Base-by-base conservation (phyloP, 371 early-diverging fungal genomes). In the Fennellomyces sp. region DNA sequence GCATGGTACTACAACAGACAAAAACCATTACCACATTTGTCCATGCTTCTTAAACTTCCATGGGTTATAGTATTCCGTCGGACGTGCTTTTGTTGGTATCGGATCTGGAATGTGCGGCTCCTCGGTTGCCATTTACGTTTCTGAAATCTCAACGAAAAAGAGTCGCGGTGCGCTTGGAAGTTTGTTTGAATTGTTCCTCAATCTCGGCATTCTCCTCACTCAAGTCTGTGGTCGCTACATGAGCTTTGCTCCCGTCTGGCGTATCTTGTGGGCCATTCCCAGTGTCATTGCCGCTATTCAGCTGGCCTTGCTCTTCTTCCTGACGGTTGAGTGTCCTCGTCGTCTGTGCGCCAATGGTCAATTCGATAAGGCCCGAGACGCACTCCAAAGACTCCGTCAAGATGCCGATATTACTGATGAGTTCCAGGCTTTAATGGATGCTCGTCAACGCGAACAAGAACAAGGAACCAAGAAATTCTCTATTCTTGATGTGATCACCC, bases 21-120 rank as follows among this genome's bases (percentile, higher is more conserved):
- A 31, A 31, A 53, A 53, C 23, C 8, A 26, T 50, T 35, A 27
- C 36, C 30, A 38, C 17, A 2, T 33, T 26, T 29, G 13, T 26
- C 48, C 21, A 8, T 35, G 33, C 52, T 17, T 45, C 29, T 26
- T 23, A 35, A 36, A 28, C 23, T 15, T 31, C 19, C 33, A 17
- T 35, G 23, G n/a, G 19, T 54, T 25, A 1, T 58, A 75, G 75
- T 79, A 79, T 48, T 65, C 74, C 31, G 38, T 85, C n/a, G 97
- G 95, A n/a, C 84, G 99, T 41, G 82, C 94, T 60, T 56, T 97
- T 29, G 84, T 87, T 28, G 99, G 99, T 42, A 52, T 97, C 49
- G 96, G 88, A 7, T 82, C 88, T 38, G 98, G 97, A 21, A 81
- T 87, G 73, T 71, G 66, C 12, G 79, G 79, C 13, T 73, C 79